Conservation (phyloP, 1,284 basidiomycete genomes). For the Tremellales sp. region DNA sequence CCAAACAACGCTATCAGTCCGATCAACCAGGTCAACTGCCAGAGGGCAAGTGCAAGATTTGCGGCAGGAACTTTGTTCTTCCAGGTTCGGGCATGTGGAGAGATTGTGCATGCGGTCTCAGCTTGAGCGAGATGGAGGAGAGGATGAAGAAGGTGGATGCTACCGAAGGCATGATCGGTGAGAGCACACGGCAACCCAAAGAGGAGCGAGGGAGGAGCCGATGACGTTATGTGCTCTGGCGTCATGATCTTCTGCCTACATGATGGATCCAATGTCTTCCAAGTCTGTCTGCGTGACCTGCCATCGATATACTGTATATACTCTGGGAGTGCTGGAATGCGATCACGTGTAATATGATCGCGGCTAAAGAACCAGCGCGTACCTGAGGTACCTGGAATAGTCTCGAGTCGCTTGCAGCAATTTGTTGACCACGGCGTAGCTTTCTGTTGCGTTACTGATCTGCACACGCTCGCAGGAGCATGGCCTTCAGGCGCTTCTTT, state of each 20-base stretch:
- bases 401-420: too few relatives aligned
- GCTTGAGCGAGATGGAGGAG: slow-evolving; percentile 2
- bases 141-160: slow-evolving; percentile 1
- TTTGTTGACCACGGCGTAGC: background rate
- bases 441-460: background rate
- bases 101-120: slow-evolving; percentile 3
- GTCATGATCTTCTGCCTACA: too few relatives aligned
- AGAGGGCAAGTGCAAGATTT: background rate
- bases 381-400: too few relatives aligned
- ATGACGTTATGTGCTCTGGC: too few relatives aligned
- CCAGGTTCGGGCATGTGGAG: slow-evolving; percentile 1
- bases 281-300: too few relatives aligned
- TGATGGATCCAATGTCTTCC: too few relatives aligned
- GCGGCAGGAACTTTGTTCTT: background rate
- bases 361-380: too few relatives aligned
- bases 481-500: background rate
- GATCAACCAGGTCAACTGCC: background rate
- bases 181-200: too few relatives aligned
- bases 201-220: too few relatives aligned
- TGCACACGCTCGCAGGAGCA: background rate
- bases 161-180: background rate
- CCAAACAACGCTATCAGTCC: background rate
- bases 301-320: too few relatives aligned
- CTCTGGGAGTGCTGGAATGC: too few relatives aligned
- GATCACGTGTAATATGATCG: too few relatives aligned